Base-by-base conservation (phyloP, 2,329 filamentous ascomycete genomes). In the Trichoderma koningiopsis region DNA sequence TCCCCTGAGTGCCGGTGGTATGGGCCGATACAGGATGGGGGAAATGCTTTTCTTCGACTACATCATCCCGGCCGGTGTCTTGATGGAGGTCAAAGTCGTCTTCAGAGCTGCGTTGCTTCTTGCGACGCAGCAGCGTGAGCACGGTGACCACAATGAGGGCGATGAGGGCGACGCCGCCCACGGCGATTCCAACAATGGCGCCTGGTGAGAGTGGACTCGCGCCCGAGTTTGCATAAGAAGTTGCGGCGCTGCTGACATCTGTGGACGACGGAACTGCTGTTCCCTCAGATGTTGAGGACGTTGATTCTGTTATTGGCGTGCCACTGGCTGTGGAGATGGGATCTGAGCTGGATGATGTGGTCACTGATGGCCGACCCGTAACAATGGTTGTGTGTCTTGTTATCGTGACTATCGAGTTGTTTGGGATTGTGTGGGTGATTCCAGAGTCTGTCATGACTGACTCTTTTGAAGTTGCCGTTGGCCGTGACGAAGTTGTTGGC, bases 371-470 rank as follows among this genome's bases (percentile, higher is more conserved):
- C 2, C 74, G 71, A 31, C 75, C 76, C 57, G 74, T 73, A 22
- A 74, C 76, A 70, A 78, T 74, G 58, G 77, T 69, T n/a, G 79
- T 81, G 62, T 78, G 77, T 52, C 68, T 77, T 11, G 77, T 81
- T 19, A 80, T 68, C 1, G 80, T 81, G 55, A 81, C 73, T 47
- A 75, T 72, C 4, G 75, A 74, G 40, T 75, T 73, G 66, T 80
- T 81, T 7, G 78, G 77, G 49, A 81, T 76, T 8, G 78, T 80
- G 57, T 75, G 77, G 24, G 79, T 81, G 62, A 75, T 75, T 24
- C 79, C 79, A 13, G 79, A 81, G 70, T 81, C 80, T 13, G 78
- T 79, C 74, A 75, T 77, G 53, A 70, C 74, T n/a, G 75, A 67
- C 27, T 49, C 52, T n/a, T 47, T 63, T 3, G 64, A 29, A 5